Evolutionary conservation across 208 protist genomes (phyloP).

Genomic region (Trypanosoma congolense): DNA sequence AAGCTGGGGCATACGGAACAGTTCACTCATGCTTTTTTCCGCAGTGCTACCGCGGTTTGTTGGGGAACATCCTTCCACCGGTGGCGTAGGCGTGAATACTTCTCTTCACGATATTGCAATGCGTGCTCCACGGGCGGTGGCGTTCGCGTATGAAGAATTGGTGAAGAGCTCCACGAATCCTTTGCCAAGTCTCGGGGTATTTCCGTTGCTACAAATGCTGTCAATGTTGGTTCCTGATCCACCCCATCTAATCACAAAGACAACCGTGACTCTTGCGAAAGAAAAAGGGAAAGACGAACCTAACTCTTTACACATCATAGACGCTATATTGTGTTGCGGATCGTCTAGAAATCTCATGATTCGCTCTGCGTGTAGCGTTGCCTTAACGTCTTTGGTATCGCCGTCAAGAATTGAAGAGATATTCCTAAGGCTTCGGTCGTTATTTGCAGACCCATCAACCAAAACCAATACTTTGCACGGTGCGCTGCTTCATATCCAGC

Average conservation of each 20-base stretch:
- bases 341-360: slow-evolving; percentile 69
- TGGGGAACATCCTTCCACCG: slow-evolving; percentile 77
- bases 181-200: slow-evolving; percentile 52
- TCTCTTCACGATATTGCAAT: slow-evolving; percentile 71
- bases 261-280: slow-evolving; percentile 14
- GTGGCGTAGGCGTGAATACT: slow-evolving; percentile 75
- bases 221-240: slow-evolving; percentile 86
- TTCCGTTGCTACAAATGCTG: slow-evolving; percentile 87
- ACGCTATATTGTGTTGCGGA: slow-evolving; percentile 50
- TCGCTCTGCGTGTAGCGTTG: slow-evolving; percentile 65
- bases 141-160: slow-evolving; percentile 57
- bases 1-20: slow-evolving; percentile 89
- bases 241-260: slow-evolving; percentile 30
- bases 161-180: slow-evolving; percentile 13
- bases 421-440: slow-evolving; percentile 12
- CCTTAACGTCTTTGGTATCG: slow-evolving; percentile 74
- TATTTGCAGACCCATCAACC: background rate
- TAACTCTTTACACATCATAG: slow-evolving; percentile 33
- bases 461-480: slow-evolving; percentile 67
- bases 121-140: slow-evolving; percentile 54
- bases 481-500: slow-evolving; percentile 65
- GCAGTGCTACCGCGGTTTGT: slow-evolving; percentile 87
- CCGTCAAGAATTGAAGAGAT: slow-evolving; percentile 6
- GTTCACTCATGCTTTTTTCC: slow-evolving; percentile 88
- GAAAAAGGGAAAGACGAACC: slow-evolving; percentile 21